Evolutionary conservation across 2,329 filamentous ascomycete genomes (phyloP).

Genomic region (Talaromyces sp.): DNA sequence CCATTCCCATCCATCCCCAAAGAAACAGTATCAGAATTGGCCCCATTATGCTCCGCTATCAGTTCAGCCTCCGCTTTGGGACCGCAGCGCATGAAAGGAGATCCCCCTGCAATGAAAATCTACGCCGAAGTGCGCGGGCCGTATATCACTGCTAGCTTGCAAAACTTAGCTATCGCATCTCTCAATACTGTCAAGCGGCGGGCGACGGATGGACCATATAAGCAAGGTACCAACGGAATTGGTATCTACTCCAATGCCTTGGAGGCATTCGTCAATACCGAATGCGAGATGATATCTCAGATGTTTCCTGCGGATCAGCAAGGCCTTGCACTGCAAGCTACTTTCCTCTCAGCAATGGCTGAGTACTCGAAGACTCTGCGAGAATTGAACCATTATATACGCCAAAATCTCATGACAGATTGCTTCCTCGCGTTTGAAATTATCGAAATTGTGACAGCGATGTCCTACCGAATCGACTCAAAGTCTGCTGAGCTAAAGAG

Average conservation of each 20-base stretch:
- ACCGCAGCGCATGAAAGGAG: conserved; percentile 54
- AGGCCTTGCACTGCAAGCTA: conserved; percentile 74
- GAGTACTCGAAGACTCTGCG: conserved; percentile 84
- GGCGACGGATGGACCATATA: conserved; percentile 77
- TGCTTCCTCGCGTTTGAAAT: conserved; percentile 96
- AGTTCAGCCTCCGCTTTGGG: conserved; percentile 60
- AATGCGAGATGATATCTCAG: conserved; percentile 87
- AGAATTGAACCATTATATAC: conserved; percentile 88
- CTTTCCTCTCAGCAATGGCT: conserved; percentile 74
- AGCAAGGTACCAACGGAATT: conserved; percentile 86
- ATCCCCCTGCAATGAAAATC: conserved; percentile 74
- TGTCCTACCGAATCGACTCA: conserved; percentile 77
- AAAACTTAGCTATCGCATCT: conserved; percentile 85
- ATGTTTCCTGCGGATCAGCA: conserved; percentile 87
- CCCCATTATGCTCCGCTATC: conserved; percentile 79
- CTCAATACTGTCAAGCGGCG: conserved; percentile 79
- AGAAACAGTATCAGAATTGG: conserved; percentile 74
- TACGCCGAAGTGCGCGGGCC: conserved; percentile 85
- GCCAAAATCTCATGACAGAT: conserved; percentile 81
- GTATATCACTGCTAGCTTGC: conserved; percentile 79
- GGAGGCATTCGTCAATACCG: conserved; percentile 82
- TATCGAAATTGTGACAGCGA: conserved; percentile 80
- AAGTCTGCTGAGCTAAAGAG: conserved; percentile 84
- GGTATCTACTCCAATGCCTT: conserved; percentile 84
- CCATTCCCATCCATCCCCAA: conserved; percentile 80